Conservation (phyloP, 768 basidiomycete genomes). For the Amanita pallidorosea region DNA sequence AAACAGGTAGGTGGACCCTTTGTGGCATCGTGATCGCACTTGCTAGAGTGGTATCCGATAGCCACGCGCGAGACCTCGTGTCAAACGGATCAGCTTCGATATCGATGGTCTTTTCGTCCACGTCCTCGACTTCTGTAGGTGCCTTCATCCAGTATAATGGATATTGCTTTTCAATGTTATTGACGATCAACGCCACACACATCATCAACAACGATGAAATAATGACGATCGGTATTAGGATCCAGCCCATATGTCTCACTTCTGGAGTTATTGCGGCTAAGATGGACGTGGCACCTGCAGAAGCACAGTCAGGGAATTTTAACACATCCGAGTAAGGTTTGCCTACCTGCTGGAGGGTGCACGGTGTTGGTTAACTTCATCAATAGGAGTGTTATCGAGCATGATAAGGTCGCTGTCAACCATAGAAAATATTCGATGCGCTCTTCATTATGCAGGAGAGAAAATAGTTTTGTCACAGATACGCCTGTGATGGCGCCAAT, state of each 20-base stretch:
- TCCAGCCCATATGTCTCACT: conserved; percentile 36
- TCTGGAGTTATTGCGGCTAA: conserved; percentile 32
- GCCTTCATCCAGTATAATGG: conserved; percentile 34
- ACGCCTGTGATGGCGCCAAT: conserved; percentile 38
- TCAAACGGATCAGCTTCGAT: neutral
- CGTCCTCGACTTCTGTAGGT: conserved; percentile 3
- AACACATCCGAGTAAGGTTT: neutral
- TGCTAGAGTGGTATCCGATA: neutral
- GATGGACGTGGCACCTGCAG: conserved; percentile 41
- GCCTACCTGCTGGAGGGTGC: conserved; percentile 42
- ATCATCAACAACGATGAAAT: conserved; percentile 35
- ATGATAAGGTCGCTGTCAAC: conserved; percentile 37
- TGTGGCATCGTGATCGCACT: neutral
- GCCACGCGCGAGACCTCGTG: neutral
- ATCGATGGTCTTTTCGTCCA: neutral
- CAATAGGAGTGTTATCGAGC: conserved; percentile 27
- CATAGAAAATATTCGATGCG: conserved; percentile 34
- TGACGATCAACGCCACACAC: conserved; percentile 31
- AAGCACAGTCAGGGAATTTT: neutral
- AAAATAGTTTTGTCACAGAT: conserved; percentile 41
- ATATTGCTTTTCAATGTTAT: conserved; percentile 42
- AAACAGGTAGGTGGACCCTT: neutral
- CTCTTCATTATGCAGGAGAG: conserved; percentile 26
- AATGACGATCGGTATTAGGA: conserved; percentile 40
- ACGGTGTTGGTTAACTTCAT: conserved; percentile 44